phyloP scores from a whole-genome alignment of 2,329 filamentous ascomycete species.

The Verticillium dahliae region DNA sequence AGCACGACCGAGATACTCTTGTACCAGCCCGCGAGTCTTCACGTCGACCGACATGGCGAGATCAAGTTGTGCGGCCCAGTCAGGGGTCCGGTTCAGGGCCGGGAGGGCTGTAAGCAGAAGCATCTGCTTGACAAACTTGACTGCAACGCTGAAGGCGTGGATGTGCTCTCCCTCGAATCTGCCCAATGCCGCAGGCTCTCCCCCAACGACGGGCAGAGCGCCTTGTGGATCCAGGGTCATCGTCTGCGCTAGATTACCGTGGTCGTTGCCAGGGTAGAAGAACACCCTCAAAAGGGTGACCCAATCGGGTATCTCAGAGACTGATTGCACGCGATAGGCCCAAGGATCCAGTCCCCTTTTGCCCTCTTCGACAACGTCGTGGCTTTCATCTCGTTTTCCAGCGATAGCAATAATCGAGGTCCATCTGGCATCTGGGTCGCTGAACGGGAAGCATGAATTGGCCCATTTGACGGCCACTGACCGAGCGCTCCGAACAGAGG shows the following conservation, averaged over 20 bases:
- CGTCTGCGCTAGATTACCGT: neutral
- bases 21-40: conserved; percentile 53
- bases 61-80: conserved; percentile 80
- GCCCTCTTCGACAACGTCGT: conserved; percentile 85
- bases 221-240: neutral
- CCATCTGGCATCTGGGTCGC: conserved; percentile 75
- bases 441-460: conserved; percentile 78
- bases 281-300: conserved; percentile 30
- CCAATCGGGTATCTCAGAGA: conserved; percentile 40
- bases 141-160: conserved; percentile 59
- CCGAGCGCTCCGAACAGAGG: conserved; percentile 64
- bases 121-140: conserved; percentile 58
- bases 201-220: neutral
- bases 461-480: conserved; percentile 84
- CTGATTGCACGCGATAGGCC: conserved; percentile 32
- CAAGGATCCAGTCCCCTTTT: conserved; percentile 74
- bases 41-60: conserved; percentile 65
- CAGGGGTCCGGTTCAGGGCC: conserved; percentile 58
- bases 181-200: conserved; percentile 21
- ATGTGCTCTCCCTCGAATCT: conserved; percentile 42
- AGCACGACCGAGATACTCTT: conserved; percentile 39
- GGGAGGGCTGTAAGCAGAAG: conserved; percentile 42
- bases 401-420: conserved; percentile 78
- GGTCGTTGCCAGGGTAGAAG: conserved; percentile 36
- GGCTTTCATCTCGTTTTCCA: conserved; percentile 59